Base-by-base conservation (phyloP, 495 filamentous ascomycete genomes). In the Glarea lozoyensis region DNA sequence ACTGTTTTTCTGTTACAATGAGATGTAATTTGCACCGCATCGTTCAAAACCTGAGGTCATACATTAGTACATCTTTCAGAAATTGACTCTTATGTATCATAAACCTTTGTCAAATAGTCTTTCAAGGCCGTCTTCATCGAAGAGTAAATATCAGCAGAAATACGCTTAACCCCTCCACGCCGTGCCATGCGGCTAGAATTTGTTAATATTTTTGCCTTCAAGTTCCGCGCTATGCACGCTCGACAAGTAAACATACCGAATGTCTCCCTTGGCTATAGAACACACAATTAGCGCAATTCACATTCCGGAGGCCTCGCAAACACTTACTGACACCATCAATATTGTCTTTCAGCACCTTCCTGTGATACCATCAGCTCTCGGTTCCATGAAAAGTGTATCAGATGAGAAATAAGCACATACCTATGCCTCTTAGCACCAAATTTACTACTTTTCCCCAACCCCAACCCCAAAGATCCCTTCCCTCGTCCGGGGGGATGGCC, bases 101-200 rank as follows among this genome's bases (percentile, higher is more conserved):
- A 42, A 59, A 88, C 82, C 21, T 61, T 46, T n/a, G 66, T 53
- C 0, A 89, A 56, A 1, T 69, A 64, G 0, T 53, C 47, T 22
- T 73, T 78, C 1, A 93, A 21, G 0, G 65, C 75, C 0, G 13
- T 13, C 0, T 88, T 69, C 0, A 73, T 62, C 0, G 87, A 82
- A 0, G 86, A 72, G 55, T 95, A 94, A n/a, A 94, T 81, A 0
- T 38, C 46, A 0, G 50, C 68, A 0, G 76, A 81, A 13, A 93
- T 87, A 0, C 86, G 64, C 49, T 85, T 83, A 4, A 92, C 75
- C 0, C 86, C 86, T 3, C 86, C 86, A 13, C 86, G 76, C 1
- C 86, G 75, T 3, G 86, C 86, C 3, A 93, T 66, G 40, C 86
- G 84, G 35, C 85, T 89, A 39, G 13, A 27, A 39, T 4, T 31